Base-by-base conservation (phyloP, 192 early-diverging fungal genomes). In the Coemansia sp. region DNA sequence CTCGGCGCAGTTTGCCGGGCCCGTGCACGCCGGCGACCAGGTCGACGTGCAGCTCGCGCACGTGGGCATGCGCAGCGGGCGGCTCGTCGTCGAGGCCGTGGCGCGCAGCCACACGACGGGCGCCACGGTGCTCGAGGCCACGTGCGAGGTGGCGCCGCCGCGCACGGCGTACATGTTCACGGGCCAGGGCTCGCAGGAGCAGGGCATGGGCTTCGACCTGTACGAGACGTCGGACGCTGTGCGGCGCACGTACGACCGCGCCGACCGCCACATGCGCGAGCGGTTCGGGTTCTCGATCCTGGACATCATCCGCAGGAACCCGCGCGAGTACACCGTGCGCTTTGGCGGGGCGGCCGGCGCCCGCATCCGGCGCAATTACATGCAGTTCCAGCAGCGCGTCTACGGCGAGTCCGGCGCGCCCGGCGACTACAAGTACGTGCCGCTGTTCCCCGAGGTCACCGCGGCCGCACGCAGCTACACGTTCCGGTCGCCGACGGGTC, bases 131-230 rank as follows among this genome's bases (percentile, higher is more conserved):
- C 84, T 96, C 21, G 86, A 85, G 47, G 92, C 94, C 60, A 88
- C 87, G 32, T 95, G 95, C 32, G 88, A 93, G 76, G 95, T 98
- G 28, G 91, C 93, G 33, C 94, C 94, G 76, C 90, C 92, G 38
- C 84, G 85, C 44, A 95, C 95, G 14, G 89, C 90, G 28, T 98
- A 94, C 66, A 91, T 95, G 35, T 98, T 98, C 68, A 98, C 96
- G 44, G 96, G 96, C 37, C 96, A 98, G 74, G 96, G 96, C 63
- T 96, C 96, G 70, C 96, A 98, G 77, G 93, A 96, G 83, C 85
- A 85, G 16, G 93, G 92, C 59, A 98, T 98, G 96, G 94, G 94
- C 63, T 93, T 95, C 91, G 93, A 92, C 37, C 84, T 96, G 44
- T 98, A 96, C 74, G 86, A 78, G 19, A 84, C 86, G 50, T 95